Evolutionary conservation across 139 green algal species (phyloP).

Genomic region (Gonium pectorale): DNA sequence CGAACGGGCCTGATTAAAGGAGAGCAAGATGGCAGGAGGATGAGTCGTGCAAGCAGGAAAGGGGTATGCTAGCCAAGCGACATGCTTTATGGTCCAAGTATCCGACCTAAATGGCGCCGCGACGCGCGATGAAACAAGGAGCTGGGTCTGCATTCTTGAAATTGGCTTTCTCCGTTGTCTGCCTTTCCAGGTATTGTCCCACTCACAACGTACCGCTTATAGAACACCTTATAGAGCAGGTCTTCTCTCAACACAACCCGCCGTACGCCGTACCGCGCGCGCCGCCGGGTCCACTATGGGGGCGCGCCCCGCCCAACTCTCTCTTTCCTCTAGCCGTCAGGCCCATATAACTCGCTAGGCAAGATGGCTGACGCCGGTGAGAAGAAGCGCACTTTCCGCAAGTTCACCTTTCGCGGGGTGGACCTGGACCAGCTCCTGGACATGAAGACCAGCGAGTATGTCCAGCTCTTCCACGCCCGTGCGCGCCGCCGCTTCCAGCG

Average conservation of each 20-base stretch:
- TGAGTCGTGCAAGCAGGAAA: too few relatives aligned
- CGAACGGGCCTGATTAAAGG: too few relatives aligned
- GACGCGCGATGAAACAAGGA: neutral
- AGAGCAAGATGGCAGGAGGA: too few relatives aligned
- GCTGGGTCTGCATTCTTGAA: slow-evolving; percentile 15
- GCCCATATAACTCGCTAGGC: slow-evolving; percentile 27
- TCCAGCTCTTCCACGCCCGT: slow-evolving; percentile 71
- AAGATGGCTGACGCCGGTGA: slow-evolving; percentile 49
- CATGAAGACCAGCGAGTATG: slow-evolving; percentile 87
- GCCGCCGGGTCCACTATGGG: too few relatives aligned
- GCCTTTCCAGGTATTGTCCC: too few relatives aligned
- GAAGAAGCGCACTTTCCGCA: slow-evolving; percentile 57
- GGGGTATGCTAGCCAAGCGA: neutral
- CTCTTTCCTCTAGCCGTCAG: slow-evolving; percentile 38
- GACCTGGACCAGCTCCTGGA: slow-evolving; percentile 99
- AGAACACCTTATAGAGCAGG: too few relatives aligned
- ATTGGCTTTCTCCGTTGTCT: too few relatives aligned
- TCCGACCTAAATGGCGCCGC: slow-evolving; percentile 8
- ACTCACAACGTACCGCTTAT: too few relatives aligned
- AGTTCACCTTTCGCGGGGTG: slow-evolving; percentile 92
- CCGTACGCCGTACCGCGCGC: too few relatives aligned
- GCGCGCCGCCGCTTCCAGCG: slow-evolving; percentile 88
- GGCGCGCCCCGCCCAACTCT: too few relatives aligned
- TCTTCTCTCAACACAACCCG: too few relatives aligned
- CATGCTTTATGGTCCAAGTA: too few relatives aligned